Base-by-base conservation (phyloP, 192 early-diverging fungal species). In the Entomortierella chlamydospora region DNA sequence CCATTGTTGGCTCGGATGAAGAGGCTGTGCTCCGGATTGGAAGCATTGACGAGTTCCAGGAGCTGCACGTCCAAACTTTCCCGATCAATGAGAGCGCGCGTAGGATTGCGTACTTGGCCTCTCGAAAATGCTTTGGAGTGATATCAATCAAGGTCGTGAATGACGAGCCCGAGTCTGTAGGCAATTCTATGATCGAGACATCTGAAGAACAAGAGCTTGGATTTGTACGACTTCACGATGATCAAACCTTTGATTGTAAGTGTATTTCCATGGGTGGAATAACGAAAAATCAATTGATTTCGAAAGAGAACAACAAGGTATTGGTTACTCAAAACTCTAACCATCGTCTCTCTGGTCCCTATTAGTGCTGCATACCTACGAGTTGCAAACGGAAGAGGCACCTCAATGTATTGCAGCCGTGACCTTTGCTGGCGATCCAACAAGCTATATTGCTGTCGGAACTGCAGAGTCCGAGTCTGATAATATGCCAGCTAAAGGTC, bases 41-140 rank as follows among this genome's bases (percentile, higher is more conserved):
- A 0, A 84, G 66, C 2, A 90, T 96, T 4, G 94, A 99, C 59
- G 83, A 89, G 7, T 91, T 93, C 39, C 94, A 96, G 77, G 92
- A 92, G 52, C 85, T 99, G 23, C 97, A 99, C 66, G 84, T 95
- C 50, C 87, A 87, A 13, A 91, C 82, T 22, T 63, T 91, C 13
- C 83, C 88, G 10, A 80, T 98, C 41, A 53, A 70, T 18, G 92
- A 93, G 57, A 92, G 87, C 64, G 86, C 91, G 0, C 85, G 88
- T 17, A 88, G 95, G 25, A 90, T 99, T 52, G 86, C 84, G 0
- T 86, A 93, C 51, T 81, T 91, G 39, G 85, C 88, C 22, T 65
- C 76, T 0, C 42, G 76, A 18, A 76, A 83, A 23, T 87, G 89
- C 12, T 86, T 96, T 70, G 94, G 83, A 4, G 73, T 97, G 9